Evolutionary conservation across 2,329 filamentous ascomycete species (phyloP).

Genomic region (Phaeosphaeriaceae sp.): DNA sequence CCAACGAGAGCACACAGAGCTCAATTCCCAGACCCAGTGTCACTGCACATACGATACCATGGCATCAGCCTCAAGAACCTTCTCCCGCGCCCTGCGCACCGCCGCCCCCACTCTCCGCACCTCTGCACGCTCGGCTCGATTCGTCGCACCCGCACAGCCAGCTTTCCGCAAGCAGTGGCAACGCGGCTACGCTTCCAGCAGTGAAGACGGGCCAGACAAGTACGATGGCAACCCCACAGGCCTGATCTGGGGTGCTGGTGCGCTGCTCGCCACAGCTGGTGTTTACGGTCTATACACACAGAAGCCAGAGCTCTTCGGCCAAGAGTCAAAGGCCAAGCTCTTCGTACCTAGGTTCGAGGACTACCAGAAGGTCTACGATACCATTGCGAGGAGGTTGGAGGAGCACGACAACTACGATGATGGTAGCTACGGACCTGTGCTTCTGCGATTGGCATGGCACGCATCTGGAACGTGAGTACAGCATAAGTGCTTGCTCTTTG

Average conservation of each 20-base stretch:
- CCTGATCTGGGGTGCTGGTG: constrained; percentile 42
- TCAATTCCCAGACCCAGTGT: neutral
- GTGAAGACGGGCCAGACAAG: constrained; percentile 59
- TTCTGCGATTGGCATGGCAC: constrained; percentile 93
- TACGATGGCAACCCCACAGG: constrained; percentile 59
- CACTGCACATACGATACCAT: constrained; percentile 22
- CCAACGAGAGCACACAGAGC: neutral
- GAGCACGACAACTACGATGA: constrained; percentile 97
- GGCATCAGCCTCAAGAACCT: constrained; percentile 44
- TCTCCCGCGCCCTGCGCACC: constrained; percentile 51
- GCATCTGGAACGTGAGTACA: constrained; percentile 74
- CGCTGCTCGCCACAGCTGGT: constrained; percentile 34
- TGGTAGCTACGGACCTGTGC: constrained; percentile 91
- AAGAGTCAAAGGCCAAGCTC: constrained; percentile 50
- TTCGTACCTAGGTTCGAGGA: constrained; percentile 82
- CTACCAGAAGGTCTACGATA: constrained; percentile 95
- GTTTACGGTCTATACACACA: constrained; percentile 59
- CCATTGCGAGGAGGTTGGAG: constrained; percentile 78
- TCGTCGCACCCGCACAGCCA: constrained; percentile 67
- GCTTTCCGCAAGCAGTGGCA: constrained; percentile 79
- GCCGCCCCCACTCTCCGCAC: constrained; percentile 59
- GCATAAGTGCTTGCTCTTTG: neutral
- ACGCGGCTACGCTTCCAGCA: constrained; percentile 72
- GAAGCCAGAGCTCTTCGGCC: constrained; percentile 56
- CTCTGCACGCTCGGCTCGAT: constrained; percentile 62